Evolutionary conservation across 164 flowering plant species (phyloP).

Genomic region (Pachysandra terminalis): DNA sequence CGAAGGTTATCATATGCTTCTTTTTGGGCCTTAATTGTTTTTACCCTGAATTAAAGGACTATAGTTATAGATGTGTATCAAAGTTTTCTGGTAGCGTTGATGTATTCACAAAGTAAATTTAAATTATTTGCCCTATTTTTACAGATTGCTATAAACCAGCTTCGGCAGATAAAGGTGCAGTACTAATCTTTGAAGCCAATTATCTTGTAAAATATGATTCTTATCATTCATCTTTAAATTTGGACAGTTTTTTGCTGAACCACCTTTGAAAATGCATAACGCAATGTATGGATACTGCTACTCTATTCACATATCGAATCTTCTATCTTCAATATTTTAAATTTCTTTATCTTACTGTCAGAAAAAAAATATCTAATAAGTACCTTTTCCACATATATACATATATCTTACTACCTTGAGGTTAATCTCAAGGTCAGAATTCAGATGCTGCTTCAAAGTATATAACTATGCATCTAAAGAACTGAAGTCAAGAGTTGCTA

Average conservation of each 20-base stretch:
- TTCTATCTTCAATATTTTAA: neutral
- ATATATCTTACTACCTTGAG: too few relatives aligned
- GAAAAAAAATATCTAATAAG: too few relatives aligned
- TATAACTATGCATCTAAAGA: too few relatives aligned
- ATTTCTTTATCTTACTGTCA: neutral
- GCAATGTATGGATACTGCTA: neutral
- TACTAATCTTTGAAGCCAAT: slow-evolving; percentile 10
- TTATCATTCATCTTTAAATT: neutral
- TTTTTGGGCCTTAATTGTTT: too few relatives aligned
- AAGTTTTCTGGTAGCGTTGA: too few relatives aligned
- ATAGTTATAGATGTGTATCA: too few relatives aligned
- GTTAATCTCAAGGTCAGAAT: too few relatives aligned
- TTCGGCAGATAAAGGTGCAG: slow-evolving; percentile 68
- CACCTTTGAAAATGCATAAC: neutral
- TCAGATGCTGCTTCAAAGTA: too few relatives aligned
- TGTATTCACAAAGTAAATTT: slow-evolving; percentile 5
- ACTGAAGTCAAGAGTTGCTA: too few relatives aligned
- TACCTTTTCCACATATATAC: too few relatives aligned
- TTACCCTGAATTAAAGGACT: too few relatives aligned
- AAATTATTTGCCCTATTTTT: slow-evolving; percentile 8
- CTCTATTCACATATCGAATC: neutral
- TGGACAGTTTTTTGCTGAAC: neutral
- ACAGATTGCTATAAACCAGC: slow-evolving; percentile 66
- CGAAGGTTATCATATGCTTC: too few relatives aligned
- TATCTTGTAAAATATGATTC: neutral